phyloP scores from a whole-genome alignment of 78 protist genomes.

The Chrysochromulina parva region DNA sequence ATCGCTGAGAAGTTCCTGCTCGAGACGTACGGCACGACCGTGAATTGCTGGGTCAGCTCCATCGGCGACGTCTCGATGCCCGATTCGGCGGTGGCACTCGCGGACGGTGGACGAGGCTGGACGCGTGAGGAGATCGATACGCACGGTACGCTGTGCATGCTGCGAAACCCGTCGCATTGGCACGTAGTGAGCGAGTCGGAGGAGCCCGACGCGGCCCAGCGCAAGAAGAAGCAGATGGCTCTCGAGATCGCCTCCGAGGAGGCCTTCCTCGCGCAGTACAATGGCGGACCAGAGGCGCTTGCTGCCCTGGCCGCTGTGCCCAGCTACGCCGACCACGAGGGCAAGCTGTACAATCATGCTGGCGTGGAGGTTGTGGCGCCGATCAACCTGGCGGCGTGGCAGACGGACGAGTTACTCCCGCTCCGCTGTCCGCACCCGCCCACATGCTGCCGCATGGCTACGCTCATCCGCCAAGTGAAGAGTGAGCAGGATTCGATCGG shows the following conservation, averaged over 20 bases:
- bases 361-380: background rate
- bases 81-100: background rate
- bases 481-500: conserved; percentile 65
- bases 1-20: conserved; percentile 76
- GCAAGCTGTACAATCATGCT: background rate
- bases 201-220: background rate
- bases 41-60: conserved; percentile 53
- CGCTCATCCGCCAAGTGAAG: conserved; percentile 18
- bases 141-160: background rate
- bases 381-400: background rate
- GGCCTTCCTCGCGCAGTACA: background rate
- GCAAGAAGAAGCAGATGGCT: background rate
- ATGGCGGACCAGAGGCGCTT: background rate
- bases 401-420: background rate
- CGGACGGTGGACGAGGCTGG: background rate
- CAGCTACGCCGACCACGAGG: background rate
- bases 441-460: background rate
- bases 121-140: conserved; percentile 12
- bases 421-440: conserved; percentile 29
- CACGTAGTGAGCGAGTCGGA: background rate
- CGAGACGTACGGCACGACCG: conserved; percentile 41
- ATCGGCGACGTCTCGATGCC: conserved; percentile 14
- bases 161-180: background rate
- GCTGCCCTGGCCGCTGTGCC: background rate
- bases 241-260: background rate